phyloP scores from a whole-genome alignment of 31 red algal species.

The Bonnemaisonia californica region DNA sequence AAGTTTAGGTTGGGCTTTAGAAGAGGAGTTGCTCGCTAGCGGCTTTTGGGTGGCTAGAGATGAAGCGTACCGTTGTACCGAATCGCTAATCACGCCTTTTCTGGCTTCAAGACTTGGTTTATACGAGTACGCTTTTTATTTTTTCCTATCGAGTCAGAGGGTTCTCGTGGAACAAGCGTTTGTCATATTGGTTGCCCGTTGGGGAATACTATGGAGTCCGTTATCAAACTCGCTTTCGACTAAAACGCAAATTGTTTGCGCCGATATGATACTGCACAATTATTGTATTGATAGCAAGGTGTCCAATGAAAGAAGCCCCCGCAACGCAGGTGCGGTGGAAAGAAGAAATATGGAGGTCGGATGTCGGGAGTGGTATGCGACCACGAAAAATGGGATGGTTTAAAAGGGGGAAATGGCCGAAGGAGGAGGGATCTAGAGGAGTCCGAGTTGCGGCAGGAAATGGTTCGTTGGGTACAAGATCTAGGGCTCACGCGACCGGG shows the following conservation, averaged over 20 bases:
- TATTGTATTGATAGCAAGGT: neutral
- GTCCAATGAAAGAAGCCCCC: too few relatives aligned
- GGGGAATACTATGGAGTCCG: neutral
- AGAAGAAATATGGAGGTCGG: too few relatives aligned
- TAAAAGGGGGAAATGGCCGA: too few relatives aligned
- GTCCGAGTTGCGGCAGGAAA: too few relatives aligned
- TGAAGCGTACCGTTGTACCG: constrained; percentile 23
- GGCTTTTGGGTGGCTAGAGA: constrained; percentile 2
- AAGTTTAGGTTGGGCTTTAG: neutral
- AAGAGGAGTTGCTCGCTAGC: neutral
- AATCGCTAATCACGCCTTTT: neutral
- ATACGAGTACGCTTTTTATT: constrained; percentile 14
- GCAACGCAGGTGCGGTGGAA: too few relatives aligned
- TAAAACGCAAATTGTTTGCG: neutral
- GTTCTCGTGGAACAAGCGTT: constrained; percentile 17
- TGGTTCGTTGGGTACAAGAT: too few relatives aligned
- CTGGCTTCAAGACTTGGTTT: neutral
- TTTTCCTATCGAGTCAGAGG: neutral
- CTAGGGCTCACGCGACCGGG: too few relatives aligned
- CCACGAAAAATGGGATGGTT: too few relatives aligned
- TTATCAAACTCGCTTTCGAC: neutral
- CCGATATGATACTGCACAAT: neutral
- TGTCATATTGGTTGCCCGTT: neutral
- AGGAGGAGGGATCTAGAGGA: too few relatives aligned
- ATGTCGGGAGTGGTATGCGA: too few relatives aligned